Evolutionary conservation across 2,329 filamentous ascomycete species (phyloP).

Genomic region (Ophiocordyceps unilateralis): DNA sequence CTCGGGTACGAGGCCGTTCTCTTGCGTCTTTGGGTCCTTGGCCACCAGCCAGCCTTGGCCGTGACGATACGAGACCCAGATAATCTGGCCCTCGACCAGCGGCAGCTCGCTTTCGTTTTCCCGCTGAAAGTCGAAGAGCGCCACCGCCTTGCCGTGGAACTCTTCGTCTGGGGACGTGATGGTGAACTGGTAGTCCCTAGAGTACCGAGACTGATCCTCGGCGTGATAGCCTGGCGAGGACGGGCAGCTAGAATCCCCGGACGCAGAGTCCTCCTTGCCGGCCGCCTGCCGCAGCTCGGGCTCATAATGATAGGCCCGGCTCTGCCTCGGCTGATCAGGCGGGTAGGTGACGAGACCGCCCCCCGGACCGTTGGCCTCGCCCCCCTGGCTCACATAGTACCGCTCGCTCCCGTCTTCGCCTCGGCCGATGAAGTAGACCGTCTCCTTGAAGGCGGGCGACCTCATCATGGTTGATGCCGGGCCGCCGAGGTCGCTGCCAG

Average conservation of each 20-base stretch:
- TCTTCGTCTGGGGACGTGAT: slow-evolving; percentile 93
- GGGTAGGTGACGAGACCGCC: slow-evolving; percentile 72
- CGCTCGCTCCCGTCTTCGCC: slow-evolving; percentile 55
- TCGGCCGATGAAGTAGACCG: slow-evolving; percentile 49
- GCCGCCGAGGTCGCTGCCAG: slow-evolving; percentile 24
- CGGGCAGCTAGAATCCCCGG: slow-evolving; percentile 38
- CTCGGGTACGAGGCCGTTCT: slow-evolving; percentile 89
- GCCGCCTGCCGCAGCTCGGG: slow-evolving; percentile 28
- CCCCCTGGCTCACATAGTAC: slow-evolving; percentile 54
- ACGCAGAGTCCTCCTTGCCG: slow-evolving; percentile 36
- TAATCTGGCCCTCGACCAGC: slow-evolving; percentile 84
- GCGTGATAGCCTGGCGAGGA: slow-evolving; percentile 41
- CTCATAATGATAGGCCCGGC: slow-evolving; percentile 24
- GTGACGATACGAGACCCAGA: slow-evolving; percentile 89
- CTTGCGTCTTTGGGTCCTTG: slow-evolving; percentile 83
- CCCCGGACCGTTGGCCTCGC: slow-evolving; percentile 57
- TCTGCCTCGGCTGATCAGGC: slow-evolving; percentile 42
- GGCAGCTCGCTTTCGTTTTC: slow-evolving; percentile 96
- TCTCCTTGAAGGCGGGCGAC: slow-evolving; percentile 25
- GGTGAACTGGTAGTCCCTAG: slow-evolving; percentile 83
- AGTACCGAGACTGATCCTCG: slow-evolving; percentile 64
- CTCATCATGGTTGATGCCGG: background rate
- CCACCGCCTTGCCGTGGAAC: slow-evolving; percentile 92
- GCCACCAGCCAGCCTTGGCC: slow-evolving; percentile 96
- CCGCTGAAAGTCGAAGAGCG: slow-evolving; percentile 83